These are phyloP conservation scores for Cadophora sp. DNA, from an alignment of 2,329 filamentous ascomycete genomes.

Conservation along the genomic window DNA sequence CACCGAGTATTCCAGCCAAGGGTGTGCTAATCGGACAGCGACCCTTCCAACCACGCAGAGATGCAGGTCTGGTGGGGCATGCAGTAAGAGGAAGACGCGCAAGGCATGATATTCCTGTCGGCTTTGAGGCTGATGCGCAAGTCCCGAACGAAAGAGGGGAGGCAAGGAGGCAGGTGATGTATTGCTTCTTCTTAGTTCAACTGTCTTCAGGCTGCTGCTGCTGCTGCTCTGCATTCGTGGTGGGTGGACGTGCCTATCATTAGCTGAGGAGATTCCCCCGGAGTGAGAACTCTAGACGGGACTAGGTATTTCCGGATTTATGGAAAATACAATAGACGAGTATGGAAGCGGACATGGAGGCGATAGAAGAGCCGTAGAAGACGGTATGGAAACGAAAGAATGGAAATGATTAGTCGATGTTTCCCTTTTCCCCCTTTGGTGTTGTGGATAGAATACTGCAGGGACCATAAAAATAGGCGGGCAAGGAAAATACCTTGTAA, in stretches of 20 bases:
- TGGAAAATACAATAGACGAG: neutral
- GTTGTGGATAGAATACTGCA: neutral
- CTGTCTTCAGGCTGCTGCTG: conserved; percentile 2
- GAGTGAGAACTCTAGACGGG: too few species aligned
- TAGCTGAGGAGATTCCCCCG: too few species aligned
- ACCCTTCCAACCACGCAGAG: too few species aligned
- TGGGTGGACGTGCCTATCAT: neutral
- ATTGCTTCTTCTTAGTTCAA: neutral
- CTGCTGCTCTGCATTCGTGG: neutral
- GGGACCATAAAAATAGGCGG: conserved; percentile 8
- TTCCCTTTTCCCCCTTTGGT: neutral
- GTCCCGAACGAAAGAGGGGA: neutral
- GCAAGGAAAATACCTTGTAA: neutral
- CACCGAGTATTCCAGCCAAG: conserved; percentile 2
- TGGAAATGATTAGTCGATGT: neutral
- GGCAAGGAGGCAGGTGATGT: neutral
- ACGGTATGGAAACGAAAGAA: neutral
- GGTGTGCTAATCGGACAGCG: too few species aligned
- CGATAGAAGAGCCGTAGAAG: conserved; percentile 5
- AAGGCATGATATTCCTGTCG: too few species aligned
- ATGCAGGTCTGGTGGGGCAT: conserved; percentile 6
- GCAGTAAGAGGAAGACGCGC: neutral
- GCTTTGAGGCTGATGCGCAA: conserved; percentile 8
- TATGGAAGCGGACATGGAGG: neutral
- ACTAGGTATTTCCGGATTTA: neutral